Evolutionary conservation across 2,329 filamentous ascomycete genomes (phyloP), one percentile per base, ranked within the genome.

Genomic region (Pseudocercospora pini-densiflorae): DNA sequence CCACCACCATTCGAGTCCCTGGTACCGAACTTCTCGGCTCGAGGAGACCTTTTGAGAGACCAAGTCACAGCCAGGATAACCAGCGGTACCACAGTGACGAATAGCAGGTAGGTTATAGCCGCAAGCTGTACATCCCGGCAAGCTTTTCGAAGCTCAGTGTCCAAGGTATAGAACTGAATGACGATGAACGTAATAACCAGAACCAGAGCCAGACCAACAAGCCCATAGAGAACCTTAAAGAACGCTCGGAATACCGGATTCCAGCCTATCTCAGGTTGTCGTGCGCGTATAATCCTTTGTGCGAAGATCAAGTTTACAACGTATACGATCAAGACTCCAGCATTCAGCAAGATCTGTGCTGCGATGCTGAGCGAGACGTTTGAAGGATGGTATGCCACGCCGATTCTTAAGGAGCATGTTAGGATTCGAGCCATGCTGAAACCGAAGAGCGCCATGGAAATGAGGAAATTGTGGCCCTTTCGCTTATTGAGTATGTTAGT

Each of bases 341-440:
- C 71, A 36, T 75, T 74, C 65, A 71, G 65, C 63, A 78, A 75
- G 65, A 78, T 76, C 36, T 65, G 59, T 1, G 75, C 72, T 1
- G 76, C 74, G 53, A 78, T 74, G n/a, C 67, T 69, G 53, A 78
- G 65, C 8, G 67, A 66, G 33, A 76, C 65, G 47, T 76, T 73
- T 19, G 68, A 67, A 1, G 76, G 77, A 5, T 75, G 68, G 3
- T 66, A 68, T 4, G 76, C 72, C 69, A 72, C 73, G n/a, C 62
- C 75, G 31, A 78, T 76, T 5, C 76, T 70, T 9, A 84, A 71
- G 27, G 75, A 74, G 49, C 75, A 79, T 5, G 81, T 82, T 10
- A 78, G 59, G 14, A 81, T 74, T 23, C 82, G 76, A 9, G 80
- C 76, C 75, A 82, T 80, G 70, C 79, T 81, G 72, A 83, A 83